phyloP scores from a whole-genome alignment of 2,329 filamentous ascomycete species.

The Penicillium sp. region DNA sequence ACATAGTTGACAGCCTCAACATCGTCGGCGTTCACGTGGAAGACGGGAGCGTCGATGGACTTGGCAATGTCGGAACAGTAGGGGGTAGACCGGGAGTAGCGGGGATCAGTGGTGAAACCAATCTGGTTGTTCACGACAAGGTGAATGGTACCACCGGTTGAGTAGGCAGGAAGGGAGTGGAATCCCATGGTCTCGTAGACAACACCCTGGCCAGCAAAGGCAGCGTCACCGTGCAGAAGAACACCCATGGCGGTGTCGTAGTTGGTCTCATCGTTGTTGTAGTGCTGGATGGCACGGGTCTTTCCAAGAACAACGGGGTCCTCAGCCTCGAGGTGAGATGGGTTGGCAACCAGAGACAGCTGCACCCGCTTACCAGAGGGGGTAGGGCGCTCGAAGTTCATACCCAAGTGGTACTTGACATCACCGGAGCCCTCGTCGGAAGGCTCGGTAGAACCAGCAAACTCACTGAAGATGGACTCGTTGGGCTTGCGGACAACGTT shows the following conservation, averaged over 20 bases:
- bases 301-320: conserved; percentile 97
- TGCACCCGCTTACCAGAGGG: conserved; percentile 99
- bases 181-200: conserved; percentile 99
- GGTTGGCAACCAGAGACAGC: conserved; percentile 95
- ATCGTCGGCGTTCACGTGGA: conserved; percentile 98
- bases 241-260: conserved; percentile 93
- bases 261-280: conserved; percentile 92
- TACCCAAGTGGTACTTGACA: conserved; percentile 98
- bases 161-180: conserved; percentile 92
- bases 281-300: conserved; percentile 96
- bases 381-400: conserved; percentile 99
- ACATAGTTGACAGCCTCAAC: conserved; percentile 98
- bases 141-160: conserved; percentile 95
- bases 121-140: conserved; percentile 99
- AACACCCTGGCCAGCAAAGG: conserved; percentile 92
- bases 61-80: conserved; percentile 99
- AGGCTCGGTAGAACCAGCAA: conserved; percentile 80
- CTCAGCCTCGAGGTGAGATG: conserved; percentile 96
- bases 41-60: conserved; percentile 95
- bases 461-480: conserved; percentile 99
- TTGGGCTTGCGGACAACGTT: conserved; percentile 99
- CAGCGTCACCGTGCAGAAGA: conserved; percentile 93
- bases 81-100: conserved; percentile 92
- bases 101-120: conserved; percentile 97
- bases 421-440: conserved; percentile 96